Evolutionary conservation across 306 rosid genomes (phyloP), one percentile per base, ranked within the genome.

Genomic region (Cicer pinnatifidum): DNA sequence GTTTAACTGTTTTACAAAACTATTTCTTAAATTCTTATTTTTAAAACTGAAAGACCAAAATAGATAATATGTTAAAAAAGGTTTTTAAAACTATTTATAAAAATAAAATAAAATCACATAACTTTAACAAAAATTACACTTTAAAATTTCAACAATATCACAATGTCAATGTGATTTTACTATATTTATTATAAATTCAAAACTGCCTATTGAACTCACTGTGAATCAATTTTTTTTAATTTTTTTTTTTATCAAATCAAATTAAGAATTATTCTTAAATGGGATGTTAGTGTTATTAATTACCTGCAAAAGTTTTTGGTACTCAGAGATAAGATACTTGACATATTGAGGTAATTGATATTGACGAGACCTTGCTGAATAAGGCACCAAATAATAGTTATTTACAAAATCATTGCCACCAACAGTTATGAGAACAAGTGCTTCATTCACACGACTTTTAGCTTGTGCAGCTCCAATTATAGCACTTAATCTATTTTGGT

Each of bases 361-460:
- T 5, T 92, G 92, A 11, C 81, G 87, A 4, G 97, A 92, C 75
- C 97, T 83, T 10, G 88, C 90, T 9, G 97, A 92, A 78, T 19
- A 67, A 8, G 97, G 96, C 1, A 88, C 84, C 20, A 92, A 56
- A 61, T 81, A 92, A 83, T 89, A 92, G 65, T 92, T 92, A 74
- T 92, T 92, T 1, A 89, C 96, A 45, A 92, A 92, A 62, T 92
- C 97, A 8, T 92, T 92, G n/a, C 97, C 97, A 1, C 97, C 97
- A 0, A 80, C 69, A 0, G 97, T 92, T 62, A 92, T 70, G 1
- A 92, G 88, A 7, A 85, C 72, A 0, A 90, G 85, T 10, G 92
- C 86, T 56, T 68, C 50, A 13, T 74, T 87, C 58, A 92, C 96
- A 0, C 83, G 79, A 33, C 28, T 67, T 10, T 67, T 61, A 0